Evolutionary conservation across 1,284 basidiomycete species (phyloP).

Genomic region (Apiotrichum gracile): DNA sequence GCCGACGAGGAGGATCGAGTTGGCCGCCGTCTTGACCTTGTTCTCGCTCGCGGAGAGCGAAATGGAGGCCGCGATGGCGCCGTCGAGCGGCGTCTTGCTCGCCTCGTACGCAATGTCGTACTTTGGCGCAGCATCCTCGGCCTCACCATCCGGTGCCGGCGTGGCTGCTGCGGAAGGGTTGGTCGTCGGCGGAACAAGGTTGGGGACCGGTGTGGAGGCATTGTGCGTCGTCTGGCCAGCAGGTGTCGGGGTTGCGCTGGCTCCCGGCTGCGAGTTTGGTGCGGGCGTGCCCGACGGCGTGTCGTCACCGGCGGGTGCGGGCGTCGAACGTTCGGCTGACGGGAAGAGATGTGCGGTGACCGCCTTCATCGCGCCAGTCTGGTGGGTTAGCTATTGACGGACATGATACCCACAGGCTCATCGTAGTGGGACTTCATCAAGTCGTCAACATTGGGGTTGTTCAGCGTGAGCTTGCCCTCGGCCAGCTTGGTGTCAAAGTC

Average conservation of each 20-base stretch:
- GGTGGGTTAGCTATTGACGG: slow-evolving; percentile 4
- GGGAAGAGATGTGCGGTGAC: slow-evolving; percentile 73
- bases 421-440: slow-evolving; percentile 42
- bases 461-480: slow-evolving; percentile 24
- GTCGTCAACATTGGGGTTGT: slow-evolving; percentile 42
- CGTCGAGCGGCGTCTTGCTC: slow-evolving; percentile 84
- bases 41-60: slow-evolving; percentile 79
- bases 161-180: slow-evolving; percentile 11
- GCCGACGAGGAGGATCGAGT: slow-evolving; percentile 83
- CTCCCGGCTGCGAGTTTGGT: neutral
- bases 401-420: slow-evolving; percentile 30
- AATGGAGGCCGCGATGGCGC: slow-evolving; percentile 87
- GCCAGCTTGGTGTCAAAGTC: slow-evolving; percentile 73
- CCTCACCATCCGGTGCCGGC: slow-evolving; percentile 12
- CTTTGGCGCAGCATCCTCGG: slow-evolving; percentile 4
- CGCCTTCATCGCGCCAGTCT: slow-evolving; percentile 79
- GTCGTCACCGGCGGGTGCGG: neutral
- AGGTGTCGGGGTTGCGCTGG: neutral
- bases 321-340: slow-evolving; percentile 5
- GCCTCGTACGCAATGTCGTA: slow-evolving; percentile 58
- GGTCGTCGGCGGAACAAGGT: slow-evolving; percentile 10
- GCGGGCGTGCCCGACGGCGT: neutral
- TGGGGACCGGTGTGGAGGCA: neutral
- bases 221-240: neutral
- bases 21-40: slow-evolving; percentile 80